Conservation (phyloP, 352 stramenopile species). For the Phytophthora crassamura region DNA sequence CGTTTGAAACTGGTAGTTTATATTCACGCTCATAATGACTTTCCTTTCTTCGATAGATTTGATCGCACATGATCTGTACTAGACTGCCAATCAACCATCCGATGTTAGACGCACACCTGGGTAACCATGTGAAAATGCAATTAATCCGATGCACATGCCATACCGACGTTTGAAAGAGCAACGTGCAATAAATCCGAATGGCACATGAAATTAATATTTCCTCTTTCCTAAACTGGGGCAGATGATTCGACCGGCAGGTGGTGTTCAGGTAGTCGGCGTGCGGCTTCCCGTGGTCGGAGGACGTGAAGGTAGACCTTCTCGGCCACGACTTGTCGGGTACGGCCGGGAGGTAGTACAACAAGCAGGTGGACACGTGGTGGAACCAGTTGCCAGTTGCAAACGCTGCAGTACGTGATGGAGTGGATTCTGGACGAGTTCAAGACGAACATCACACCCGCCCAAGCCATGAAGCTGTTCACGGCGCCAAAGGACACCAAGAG, state of each 20-base stretch:
- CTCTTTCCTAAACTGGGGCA: conserved; percentile 4
- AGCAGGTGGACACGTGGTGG: conserved; percentile 1
- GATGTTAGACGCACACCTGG: too few relatives aligned
- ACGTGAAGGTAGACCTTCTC: conserved; percentile 1
- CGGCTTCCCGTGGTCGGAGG: not conserved
- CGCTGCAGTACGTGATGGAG: conserved; percentile 9
- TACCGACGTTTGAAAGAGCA: too few relatives aligned
- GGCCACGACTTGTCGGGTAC: not conserved
- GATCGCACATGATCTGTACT: too few relatives aligned
- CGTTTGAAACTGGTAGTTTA: too few relatives aligned
- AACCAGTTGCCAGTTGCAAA: not conserved
- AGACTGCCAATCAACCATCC: too few relatives aligned
- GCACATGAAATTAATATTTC: too few relatives aligned
- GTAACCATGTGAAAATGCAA: too few relatives aligned
- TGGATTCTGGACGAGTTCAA: conserved; percentile 3
- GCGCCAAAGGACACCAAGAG: not conserved
- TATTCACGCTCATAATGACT: too few relatives aligned
- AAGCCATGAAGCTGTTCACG: too few relatives aligned
- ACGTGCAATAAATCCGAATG: too few relatives aligned
- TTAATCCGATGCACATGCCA: too few relatives aligned
- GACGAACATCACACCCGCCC: conserved; percentile 18
- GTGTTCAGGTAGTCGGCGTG: not conserved
- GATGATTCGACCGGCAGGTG: not conserved
- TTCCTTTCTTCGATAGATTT: too few relatives aligned
- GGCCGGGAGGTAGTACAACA: conserved; percentile 3